phyloP scores from a whole-genome alignment of 345 rosid species.

The Pistacia integerrima region DNA sequence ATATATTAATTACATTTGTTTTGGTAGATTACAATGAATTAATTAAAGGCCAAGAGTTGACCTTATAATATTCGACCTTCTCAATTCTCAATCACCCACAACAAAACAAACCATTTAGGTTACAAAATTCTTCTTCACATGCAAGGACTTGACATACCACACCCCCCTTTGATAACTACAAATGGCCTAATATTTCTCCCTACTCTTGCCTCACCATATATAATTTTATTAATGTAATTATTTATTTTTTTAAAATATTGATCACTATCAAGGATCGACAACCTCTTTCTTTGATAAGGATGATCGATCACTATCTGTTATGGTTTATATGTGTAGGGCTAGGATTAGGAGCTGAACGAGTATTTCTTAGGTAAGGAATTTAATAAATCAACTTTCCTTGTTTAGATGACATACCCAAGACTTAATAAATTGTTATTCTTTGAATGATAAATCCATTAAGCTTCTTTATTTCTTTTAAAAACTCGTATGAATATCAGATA shows the following conservation, averaged over 20 bases:
- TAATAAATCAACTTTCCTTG: too few relatives aligned
- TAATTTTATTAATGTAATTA: not conserved
- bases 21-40: slow-evolving; percentile 14
- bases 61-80: slow-evolving; percentile 26
- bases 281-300: too few relatives aligned
- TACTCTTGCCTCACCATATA: slow-evolving; percentile 10
- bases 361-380: too few relatives aligned
- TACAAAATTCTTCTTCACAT: slow-evolving; percentile 21
- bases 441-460: too few relatives aligned
- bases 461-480: too few relatives aligned
- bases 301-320: too few relatives aligned
- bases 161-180: slow-evolving; percentile 13
- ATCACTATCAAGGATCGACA: too few relatives aligned
- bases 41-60: slow-evolving; percentile 36
- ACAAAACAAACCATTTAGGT: slow-evolving; percentile 17
- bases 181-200: slow-evolving; percentile 16
- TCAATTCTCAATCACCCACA: slow-evolving; percentile 25
- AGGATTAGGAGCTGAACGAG: not conserved
- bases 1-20: slow-evolving; percentile 2
- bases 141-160: slow-evolving; percentile 17
- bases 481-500: too few relatives aligned
- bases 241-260: too few relatives aligned
- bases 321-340: not conserved
- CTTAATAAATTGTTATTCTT: too few relatives aligned
- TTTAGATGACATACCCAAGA: too few relatives aligned